Conservation (phyloP, 2,329 filamentous ascomycete genomes). For the Cladosporium sp. region DNA sequence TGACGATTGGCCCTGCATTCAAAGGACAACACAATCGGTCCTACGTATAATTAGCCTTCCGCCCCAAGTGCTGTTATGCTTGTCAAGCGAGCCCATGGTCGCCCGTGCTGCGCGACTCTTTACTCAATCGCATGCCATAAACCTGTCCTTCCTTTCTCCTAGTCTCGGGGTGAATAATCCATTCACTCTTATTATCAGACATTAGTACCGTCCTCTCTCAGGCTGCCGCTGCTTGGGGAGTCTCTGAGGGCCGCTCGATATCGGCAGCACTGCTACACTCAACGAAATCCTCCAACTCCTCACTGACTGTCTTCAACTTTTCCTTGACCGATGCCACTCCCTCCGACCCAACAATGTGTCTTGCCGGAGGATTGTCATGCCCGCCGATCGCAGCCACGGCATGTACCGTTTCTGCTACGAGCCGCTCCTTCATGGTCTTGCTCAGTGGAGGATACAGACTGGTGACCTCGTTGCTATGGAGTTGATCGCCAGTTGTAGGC, state of each 20-base stretch:
- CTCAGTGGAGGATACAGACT: constrained; percentile 72
- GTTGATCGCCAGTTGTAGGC: constrained; percentile 40
- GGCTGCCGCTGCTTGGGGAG: constrained; percentile 5
- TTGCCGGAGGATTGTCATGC: constrained; percentile 88
- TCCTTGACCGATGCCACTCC: constrained; percentile 85
- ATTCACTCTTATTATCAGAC: neutral
- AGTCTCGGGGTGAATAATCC: too few relatives aligned
- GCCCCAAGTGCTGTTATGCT: neutral
- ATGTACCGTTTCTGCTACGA: constrained; percentile 86
- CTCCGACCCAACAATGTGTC: constrained; percentile 90
- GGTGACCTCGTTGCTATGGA: constrained; percentile 49
- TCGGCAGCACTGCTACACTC: constrained; percentile 84
- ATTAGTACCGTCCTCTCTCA: neutral
- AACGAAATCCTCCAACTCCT: constrained; percentile 94
- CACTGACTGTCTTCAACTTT: constrained; percentile 91
- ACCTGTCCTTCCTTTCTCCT: neutral
- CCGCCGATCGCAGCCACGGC: constrained; percentile 88
- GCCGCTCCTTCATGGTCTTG: constrained; percentile 60
- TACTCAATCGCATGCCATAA: too few relatives aligned
- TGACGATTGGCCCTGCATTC: constrained; percentile 1
- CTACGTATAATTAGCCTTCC: constrained; percentile 2
- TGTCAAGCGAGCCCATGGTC: neutral
- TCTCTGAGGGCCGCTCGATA: constrained; percentile 39
- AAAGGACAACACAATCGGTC: constrained; percentile 2
- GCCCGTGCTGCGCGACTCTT: neutral